Evolutionary conservation across 495 filamentous ascomycete species (phyloP).

Genomic region (Neurospora tetraspora): DNA sequence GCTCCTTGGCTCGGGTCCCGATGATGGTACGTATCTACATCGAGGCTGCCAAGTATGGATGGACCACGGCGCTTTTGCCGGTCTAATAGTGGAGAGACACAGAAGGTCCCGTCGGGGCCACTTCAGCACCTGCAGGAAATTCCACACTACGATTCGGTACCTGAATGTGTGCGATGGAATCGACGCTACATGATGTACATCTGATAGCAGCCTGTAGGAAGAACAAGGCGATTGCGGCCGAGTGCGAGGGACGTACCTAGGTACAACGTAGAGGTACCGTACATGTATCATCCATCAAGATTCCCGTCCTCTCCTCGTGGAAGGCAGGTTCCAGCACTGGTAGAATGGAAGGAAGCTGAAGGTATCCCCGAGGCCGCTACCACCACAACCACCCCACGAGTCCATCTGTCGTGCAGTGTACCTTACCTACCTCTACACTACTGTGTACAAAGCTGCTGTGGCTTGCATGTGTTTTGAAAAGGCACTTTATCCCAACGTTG

Average conservation of each 20-base stretch:
- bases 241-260: neutral
- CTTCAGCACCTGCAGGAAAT: neutral
- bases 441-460: too few relatives aligned
- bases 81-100: conserved; percentile 43
- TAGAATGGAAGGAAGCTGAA: too few relatives aligned
- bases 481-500: conserved; percentile 9
- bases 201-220: neutral
- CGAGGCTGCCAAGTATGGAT: conserved; percentile 7
- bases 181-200: neutral
- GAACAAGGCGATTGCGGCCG: neutral
- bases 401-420: neutral
- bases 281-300: neutral
- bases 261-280: neutral
- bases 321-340: too few relatives aligned
- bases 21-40: neutral
- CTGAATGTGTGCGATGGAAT: neutral
- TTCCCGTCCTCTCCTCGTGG: neutral
- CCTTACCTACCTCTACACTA: neutral
- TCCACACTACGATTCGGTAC: neutral
- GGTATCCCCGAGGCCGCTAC: too few relatives aligned
- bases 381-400: neutral
- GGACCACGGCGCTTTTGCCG: conserved; percentile 42
- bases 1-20: neutral
- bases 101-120: conserved; percentile 7
- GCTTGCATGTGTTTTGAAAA: too few relatives aligned